phyloP scores from a whole-genome alignment of 1,139 yeast genomes.

The Protomyces pachydermus region DNA sequence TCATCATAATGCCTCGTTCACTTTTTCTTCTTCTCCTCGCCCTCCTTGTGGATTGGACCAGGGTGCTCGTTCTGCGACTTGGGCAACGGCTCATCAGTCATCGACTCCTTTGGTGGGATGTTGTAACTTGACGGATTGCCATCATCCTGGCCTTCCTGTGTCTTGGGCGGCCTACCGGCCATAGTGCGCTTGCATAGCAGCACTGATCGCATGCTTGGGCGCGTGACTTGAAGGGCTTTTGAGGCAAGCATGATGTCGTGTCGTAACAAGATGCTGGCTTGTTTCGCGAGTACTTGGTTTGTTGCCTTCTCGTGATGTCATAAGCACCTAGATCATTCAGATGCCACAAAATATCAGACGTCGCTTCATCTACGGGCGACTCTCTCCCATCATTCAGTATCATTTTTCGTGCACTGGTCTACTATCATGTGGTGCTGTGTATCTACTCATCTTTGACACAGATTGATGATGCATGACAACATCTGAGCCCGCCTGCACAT shows the following conservation, averaged over 20 bases:
- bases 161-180: slow-evolving; percentile 20
- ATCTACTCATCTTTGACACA: too few species aligned
- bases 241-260: not conserved
- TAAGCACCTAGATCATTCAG: not conserved
- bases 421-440: too few species aligned
- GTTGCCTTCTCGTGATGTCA: not conserved
- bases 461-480: too few species aligned
- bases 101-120: slow-evolving; percentile 24
- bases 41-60: slow-evolving; percentile 20
- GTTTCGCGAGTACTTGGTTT: not conserved
- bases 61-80: slow-evolving; percentile 19
- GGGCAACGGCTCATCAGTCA: slow-evolving; percentile 17
- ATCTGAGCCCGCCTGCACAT: too few species aligned
- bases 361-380: too few species aligned
- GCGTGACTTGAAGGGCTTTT: not conserved
- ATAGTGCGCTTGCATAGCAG: not conserved
- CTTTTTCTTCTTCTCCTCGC: slow-evolving; percentile 18
- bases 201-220: not conserved
- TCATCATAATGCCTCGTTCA: not conserved
- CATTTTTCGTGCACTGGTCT: too few species aligned
- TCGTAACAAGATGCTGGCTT: too few species aligned
- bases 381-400: too few species aligned
- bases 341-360: not conserved
- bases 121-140: slow-evolving; percentile 18
- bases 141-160: slow-evolving; percentile 9